Base-by-base conservation (phyloP, 2,329 filamentous ascomycete genomes). In the Raffaelea deltoideospora region DNA sequence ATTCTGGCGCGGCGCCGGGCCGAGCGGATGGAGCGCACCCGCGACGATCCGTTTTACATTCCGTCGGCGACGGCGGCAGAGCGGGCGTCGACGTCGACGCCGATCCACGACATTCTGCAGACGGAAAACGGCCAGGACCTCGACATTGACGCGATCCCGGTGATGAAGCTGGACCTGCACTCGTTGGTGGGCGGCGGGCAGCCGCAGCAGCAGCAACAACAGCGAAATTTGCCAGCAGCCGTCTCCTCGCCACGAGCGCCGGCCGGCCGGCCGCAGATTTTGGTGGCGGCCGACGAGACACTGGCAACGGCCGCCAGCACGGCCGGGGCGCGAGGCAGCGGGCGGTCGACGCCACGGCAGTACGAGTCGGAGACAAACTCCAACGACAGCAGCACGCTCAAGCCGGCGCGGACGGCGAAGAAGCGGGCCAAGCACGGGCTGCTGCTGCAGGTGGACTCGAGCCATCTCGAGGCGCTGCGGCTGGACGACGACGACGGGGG, bases 1-100 rank as follows among this genome's bases (percentile, higher is more conserved):
- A 83, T 84, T 33, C 53, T 83, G 30, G 80, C 82, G 5, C 69
- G 76, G 43, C 72, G 82, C 43, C 82, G 78, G 47, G 74, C 78
- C 4, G 84, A 94, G 51, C 72, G 87, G 10, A 61, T 69, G 39
- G 86, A 93, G 52, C 73, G 85, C 39, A 84, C 94, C 54, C 81
- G 72, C 47, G 88, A 96, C 51, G 90, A 98, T 49, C 90, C 90
- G 1, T 98, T 94, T 55, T 98, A 98, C 52, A 96, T 98, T 50
- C 62, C 21, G 57, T 60, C 8, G 59, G 59, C 27, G 20, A 7
- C 31, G n/a, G 10, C 64, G 63, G 20, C 23, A 62, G 59, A 30
- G 58, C 60, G 1, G n/a, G 74, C 72, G 4, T 72, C 74, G 24
- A 69, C 70, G 6, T 79, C 79, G 1, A 88, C 82, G 1, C 83